phyloP scores from a whole-genome alignment of 352 stramenopile species.

The Phytophthora sp. region DNA sequence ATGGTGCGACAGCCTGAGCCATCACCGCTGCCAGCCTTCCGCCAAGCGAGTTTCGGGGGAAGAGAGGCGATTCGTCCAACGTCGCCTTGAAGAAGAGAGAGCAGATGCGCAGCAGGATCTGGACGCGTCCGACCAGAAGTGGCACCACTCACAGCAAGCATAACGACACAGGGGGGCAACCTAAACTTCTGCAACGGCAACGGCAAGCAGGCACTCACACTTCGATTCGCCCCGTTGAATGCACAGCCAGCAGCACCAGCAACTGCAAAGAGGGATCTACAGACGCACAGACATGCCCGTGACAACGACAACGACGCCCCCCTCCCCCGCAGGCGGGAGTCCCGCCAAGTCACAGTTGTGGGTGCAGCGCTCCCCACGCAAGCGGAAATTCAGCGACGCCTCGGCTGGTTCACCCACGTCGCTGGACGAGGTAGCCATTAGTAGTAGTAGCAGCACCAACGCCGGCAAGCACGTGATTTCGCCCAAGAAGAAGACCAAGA shows the following conservation, averaged over 20 bases:
- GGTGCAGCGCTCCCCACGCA: constrained; percentile 50
- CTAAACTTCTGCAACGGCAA: constrained; percentile 14
- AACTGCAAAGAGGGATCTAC: not conserved
- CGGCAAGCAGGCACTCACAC: constrained; percentile 23
- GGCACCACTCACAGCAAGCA: constrained; percentile 14
- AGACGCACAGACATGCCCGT: constrained; percentile 12
- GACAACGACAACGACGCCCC: not conserved
- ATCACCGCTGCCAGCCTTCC: constrained; percentile 13
- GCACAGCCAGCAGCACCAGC: not conserved
- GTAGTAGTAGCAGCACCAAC: too few relatives aligned
- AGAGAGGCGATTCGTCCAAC: constrained; percentile 35
- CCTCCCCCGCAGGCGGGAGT: constrained; percentile 24
- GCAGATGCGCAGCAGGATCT: constrained; percentile 35
- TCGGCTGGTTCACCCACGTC: constrained; percentile 41
- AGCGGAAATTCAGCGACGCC: constrained; percentile 52
- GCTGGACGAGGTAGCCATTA: constrained; percentile 37
- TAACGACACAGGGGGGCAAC: constrained; percentile 15
- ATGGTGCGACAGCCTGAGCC: constrained; percentile 14
- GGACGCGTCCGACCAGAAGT: constrained; percentile 41
- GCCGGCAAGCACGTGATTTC: constrained; percentile 45
- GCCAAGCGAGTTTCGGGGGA: constrained; percentile 8
- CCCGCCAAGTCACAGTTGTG: constrained; percentile 35
- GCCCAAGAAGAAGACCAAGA: constrained; percentile 53
- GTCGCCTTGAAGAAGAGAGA: constrained; percentile 39
- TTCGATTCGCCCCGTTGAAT: constrained; percentile 27